Percentiles rank a stretch among this genome's conserved stretches.
Evolutionary conservation across 352 stramenopile species (phyloP).

Genomic region (Phytopythium oedochilum): DNA sequence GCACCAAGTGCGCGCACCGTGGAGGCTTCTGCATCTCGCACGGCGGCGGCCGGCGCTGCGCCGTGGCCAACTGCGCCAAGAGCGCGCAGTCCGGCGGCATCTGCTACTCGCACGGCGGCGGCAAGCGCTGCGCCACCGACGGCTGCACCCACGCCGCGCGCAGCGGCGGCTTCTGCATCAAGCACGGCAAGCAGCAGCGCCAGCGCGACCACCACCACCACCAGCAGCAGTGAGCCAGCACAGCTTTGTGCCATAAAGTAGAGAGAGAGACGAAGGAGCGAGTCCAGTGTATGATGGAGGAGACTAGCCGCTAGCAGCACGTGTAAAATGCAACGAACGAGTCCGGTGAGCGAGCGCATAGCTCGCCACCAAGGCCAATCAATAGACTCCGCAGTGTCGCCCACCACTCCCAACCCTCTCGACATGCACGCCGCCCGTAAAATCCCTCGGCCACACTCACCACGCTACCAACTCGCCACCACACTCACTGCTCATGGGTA

Average conservation of each 20-base stretch:
- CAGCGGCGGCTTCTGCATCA: conserved; percentile 81
- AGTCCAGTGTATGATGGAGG: not conserved
- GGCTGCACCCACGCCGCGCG: conserved; percentile 74
- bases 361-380: not conserved
- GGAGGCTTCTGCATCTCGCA: conserved; percentile 81
- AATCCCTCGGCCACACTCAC: too few species aligned
- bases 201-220: not conserved
- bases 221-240: not conserved
- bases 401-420: not conserved
- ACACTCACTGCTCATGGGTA: too few species aligned
- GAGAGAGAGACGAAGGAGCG: not conserved
- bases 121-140: conserved; percentile 73
- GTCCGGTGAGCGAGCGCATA: not conserved
- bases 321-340: too few species aligned
- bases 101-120: conserved; percentile 82
- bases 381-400: not conserved
- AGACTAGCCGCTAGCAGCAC: too few species aligned
- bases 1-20: conserved; percentile 77
- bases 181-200: conserved; percentile 68
- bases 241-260: too few species aligned
- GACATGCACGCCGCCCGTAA: too few species aligned
- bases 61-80: conserved; percentile 69
- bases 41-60: conserved; percentile 70
- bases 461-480: too few species aligned
- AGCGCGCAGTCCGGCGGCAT: conserved; percentile 77